Evolutionary conservation across 1,284 basidiomycete species (phyloP).

Genomic region (Fomitopsis palustris): DNA sequence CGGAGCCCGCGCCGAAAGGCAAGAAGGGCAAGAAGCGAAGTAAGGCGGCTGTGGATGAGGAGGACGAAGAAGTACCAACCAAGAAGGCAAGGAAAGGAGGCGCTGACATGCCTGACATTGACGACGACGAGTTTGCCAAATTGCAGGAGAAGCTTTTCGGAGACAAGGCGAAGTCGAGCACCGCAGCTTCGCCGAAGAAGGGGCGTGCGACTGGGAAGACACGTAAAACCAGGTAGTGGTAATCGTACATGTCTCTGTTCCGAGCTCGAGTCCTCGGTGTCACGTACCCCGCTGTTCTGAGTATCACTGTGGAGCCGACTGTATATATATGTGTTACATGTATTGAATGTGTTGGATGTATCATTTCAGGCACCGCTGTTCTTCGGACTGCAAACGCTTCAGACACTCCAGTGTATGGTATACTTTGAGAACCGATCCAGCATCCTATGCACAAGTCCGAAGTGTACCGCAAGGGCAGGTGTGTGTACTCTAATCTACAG

Average conservation of each 20-base stretch:
- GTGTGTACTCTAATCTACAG: constrained; percentile 38
- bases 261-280: too few species aligned
- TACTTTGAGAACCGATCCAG: neutral
- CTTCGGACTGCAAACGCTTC: neutral
- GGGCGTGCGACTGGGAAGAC: neutral
- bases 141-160: constrained; percentile 59
- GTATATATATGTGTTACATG: constrained; percentile 1
- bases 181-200: constrained; percentile 13
- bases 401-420: neutral
- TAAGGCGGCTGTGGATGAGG: constrained; percentile 31
- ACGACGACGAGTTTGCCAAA: constrained; percentile 66
- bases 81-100: constrained; percentile 44
- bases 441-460: neutral
- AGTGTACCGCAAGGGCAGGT: neutral
- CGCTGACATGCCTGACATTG: constrained; percentile 50
- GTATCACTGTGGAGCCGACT: neutral
- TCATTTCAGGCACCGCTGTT: neutral
- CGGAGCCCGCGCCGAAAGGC: constrained; percentile 40
- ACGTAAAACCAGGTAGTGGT: neutral
- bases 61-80: constrained; percentile 42
- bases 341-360: constrained; percentile 12
- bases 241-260: neutral
- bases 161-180: constrained; percentile 33
- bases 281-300: too few species aligned
- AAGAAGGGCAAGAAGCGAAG: constrained; percentile 55